Evolutionary conservation across 805 yeast genomes (phyloP), one percentile per base, ranked within the genome.

Genomic region (Saturnispora galanensis): DNA sequence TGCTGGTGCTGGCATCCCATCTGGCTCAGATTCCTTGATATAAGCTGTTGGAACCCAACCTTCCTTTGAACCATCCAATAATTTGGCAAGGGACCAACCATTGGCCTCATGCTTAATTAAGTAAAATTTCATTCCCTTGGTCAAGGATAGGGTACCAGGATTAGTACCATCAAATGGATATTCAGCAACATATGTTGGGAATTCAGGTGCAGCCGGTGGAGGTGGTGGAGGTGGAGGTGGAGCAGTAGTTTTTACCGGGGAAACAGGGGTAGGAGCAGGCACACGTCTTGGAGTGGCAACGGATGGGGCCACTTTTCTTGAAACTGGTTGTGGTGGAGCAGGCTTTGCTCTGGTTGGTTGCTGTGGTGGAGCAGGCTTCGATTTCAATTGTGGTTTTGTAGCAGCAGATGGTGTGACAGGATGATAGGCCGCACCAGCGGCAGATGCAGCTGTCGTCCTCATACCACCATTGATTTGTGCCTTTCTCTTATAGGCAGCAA

Each of bases 41-140:
- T 89, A 93, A n/a, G 89, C 84, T 17, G 93, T 82, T 11, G 99
- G 99, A 10, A 93, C 90, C 98, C 98, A 93, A 5, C 99, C 99
- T 60, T 88, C 93, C 46, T 69, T 74, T 1, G 81, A 58, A 35
- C 84, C 93, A 56, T 83, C 89, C 49, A 81, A 60, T 31, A 77
- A 70, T 59, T 83, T 84, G 9, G 88, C 97, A 47, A 93, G 70
- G 55, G 95, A 90, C 99, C 99, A 93, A 13, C 96, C 96, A 50
- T 85, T 89, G 38, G 81, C 79, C 46, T 82, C 85, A 51, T 82
- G 78, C 56, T 75, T 81, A 3, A 79, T 66, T 31, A 93, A 77
- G 49, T 77, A 77, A 32, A 90, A 79, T 39, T 86, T 68, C 38
- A 84, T 84, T 47, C 84, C 96, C 55, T 82, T 84, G 5, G 71